A percentile compares a stretch with the other conserved stretches of the same genome.
Conservation (phyloP, 257 asterid genomes). For the Lycium barbarum region DNA sequence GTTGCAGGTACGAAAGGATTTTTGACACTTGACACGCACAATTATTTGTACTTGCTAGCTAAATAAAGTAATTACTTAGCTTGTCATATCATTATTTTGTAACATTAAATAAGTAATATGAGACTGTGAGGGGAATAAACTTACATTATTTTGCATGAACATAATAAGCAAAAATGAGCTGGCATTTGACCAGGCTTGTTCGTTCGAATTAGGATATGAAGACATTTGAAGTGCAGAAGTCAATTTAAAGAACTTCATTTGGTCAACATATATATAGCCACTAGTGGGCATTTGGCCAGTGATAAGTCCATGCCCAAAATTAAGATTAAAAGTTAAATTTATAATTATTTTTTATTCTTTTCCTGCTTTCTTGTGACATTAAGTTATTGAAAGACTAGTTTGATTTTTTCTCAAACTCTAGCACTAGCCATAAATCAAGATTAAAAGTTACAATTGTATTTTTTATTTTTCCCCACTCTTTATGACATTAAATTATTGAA, state of each 20-base stretch:
- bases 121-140: background rate
- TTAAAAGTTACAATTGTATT: no score
- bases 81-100: background rate
- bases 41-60: background rate
- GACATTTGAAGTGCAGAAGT: background rate
- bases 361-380: no score
- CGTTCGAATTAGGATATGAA: background rate
- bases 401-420: no score
- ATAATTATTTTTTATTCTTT: no score
- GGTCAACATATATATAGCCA: background rate
- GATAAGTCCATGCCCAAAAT: no score
- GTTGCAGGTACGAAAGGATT: background rate
- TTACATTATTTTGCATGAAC: background rate
- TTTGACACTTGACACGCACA: background rate
- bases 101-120: background rate
- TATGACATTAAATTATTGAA: no score
- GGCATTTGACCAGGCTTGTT: background rate
- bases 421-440: no score
- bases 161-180: background rate
- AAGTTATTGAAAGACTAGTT: no score
- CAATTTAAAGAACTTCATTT: background rate
- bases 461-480: no score
- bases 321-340: no score
- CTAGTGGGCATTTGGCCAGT: no score
- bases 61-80: background rate